Evolutionary conservation across 2,329 filamentous ascomycete genomes (phyloP).

Genomic region (Lasiodiplodia gonubiensis): DNA sequence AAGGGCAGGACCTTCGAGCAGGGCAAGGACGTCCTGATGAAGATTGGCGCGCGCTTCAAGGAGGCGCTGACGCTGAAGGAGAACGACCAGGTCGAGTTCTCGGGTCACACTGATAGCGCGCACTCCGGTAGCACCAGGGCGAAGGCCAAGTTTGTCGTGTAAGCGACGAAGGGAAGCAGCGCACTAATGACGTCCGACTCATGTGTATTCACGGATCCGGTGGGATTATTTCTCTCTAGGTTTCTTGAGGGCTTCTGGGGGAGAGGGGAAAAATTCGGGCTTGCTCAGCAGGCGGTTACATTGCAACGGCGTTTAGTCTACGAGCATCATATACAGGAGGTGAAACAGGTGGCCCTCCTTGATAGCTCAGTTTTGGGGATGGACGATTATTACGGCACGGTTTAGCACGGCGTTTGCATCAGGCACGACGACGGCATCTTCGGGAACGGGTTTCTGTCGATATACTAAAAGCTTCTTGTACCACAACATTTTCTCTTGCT

Average conservation of each 20-base stretch:
- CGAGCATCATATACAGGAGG: slow-evolving; percentile 28
- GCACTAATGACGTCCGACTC: slow-evolving; percentile 7
- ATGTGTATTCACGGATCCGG: slow-evolving; percentile 13
- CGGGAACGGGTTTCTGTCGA: slow-evolving; percentile 26
- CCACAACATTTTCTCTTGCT: neutral
- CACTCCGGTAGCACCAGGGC: slow-evolving; percentile 92
- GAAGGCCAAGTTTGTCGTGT: slow-evolving; percentile 91
- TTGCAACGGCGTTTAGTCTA: slow-evolving; percentile 27
- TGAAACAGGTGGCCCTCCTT: slow-evolving; percentile 32
- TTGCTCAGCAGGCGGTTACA: slow-evolving; percentile 24
- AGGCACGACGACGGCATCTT: slow-evolving; percentile 28
- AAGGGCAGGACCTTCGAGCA: slow-evolving; percentile 81
- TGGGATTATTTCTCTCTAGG: slow-evolving; percentile 21
- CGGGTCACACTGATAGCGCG: slow-evolving; percentile 92
- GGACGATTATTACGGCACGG: slow-evolving; percentile 27
- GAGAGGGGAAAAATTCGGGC: slow-evolving; percentile 22
- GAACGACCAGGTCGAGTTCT: slow-evolving; percentile 87
- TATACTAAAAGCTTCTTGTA: slow-evolving; percentile 25
- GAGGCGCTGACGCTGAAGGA: slow-evolving; percentile 80
- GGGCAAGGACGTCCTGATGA: slow-evolving; percentile 81
- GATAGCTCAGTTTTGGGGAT: slow-evolving; percentile 26
- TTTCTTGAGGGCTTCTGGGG: slow-evolving; percentile 3
- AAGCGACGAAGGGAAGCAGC: slow-evolving; percentile 39
- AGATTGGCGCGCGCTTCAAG: slow-evolving; percentile 92
- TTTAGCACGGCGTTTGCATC: slow-evolving; percentile 29